Evolutionary conservation across 1,284 basidiomycete species (phyloP), one percentile per base, ranked within the genome.

Genomic region (Heterobasidion occidentale): DNA sequence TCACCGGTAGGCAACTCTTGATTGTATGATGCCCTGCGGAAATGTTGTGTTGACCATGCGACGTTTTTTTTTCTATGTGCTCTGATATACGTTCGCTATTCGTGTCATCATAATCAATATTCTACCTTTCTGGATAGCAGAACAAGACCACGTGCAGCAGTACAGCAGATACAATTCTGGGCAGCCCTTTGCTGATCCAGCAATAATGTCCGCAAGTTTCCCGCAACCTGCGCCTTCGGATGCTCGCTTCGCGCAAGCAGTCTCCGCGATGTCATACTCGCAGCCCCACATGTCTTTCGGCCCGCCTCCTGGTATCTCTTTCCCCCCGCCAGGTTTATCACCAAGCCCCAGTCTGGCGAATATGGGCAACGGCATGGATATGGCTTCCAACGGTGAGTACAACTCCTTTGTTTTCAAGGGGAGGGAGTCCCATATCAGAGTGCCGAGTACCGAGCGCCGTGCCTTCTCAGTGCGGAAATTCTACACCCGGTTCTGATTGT

Each of bases 361-460:
- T 48, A 56, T 61, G 55, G 60, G 58, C 34, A 64, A 61, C 9
- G 61, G 63, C 36, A 48, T 57, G 59, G 62, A 47, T 53, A 61
- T 59, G 60, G 65, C 49, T 60, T 62, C 36, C 62, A 77, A 85
- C 74, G 82, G 87, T 90, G 83, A 90, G 87, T 84, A 61, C 62
- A 65, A 64, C 74, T 73, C 74, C 68, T 71, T 69, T 70, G 47
- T 52, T 55, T 64, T 52, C 70, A 68, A 79, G 81, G 84, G 84
- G 87, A 84, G 83, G 84, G 84, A 81, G 73, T 73, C 76, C 74
- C 71, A 73, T 83, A 81, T 76, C 79, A 81, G 77, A 78, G 81
- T 87, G 85, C 83, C 84, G 77, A 86, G 84, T 87, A 87, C 84
- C 85, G 77, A 88, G 84, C 63, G 72, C 84, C 84, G 81, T 88